These are phyloP conservation scores for Leccinum fallax DNA, from an alignment of 1,284 basidiomycete genomes.

Conservation along the genomic window DNA sequence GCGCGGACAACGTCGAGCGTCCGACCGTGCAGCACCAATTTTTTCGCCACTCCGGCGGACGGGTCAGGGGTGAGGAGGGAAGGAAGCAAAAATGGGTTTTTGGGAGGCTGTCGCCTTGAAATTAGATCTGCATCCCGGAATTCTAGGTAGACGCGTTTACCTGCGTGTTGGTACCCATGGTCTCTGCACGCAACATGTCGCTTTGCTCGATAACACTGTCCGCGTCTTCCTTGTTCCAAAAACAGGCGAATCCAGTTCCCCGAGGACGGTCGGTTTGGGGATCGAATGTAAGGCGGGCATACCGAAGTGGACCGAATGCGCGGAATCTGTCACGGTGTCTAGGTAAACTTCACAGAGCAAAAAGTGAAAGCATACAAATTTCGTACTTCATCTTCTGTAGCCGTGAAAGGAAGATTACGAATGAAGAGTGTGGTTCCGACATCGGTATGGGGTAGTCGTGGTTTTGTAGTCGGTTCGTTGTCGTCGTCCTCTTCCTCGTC, in stretches of 20 bases:
- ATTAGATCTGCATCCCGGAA: background rate
- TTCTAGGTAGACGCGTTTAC: conserved; percentile 25
- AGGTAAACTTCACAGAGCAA: background rate
- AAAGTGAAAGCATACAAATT: conserved; percentile 57
- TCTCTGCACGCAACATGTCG: conserved; percentile 70
- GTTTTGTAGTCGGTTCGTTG: conserved; percentile 52
- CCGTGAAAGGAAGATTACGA: conserved; percentile 91
- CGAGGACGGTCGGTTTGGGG: conserved; percentile 81
- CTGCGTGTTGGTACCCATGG: conserved; percentile 43
- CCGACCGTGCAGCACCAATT: conserved; percentile 89
- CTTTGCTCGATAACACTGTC: conserved; percentile 85
- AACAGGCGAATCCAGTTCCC: conserved; percentile 97
- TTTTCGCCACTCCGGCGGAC: conserved; percentile 81
- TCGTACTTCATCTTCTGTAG: conserved; percentile 88
- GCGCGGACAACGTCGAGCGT: conserved; percentile 91
- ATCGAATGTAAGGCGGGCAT: conserved; percentile 92
- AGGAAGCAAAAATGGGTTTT: conserved; percentile 84
- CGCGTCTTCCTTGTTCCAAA: conserved; percentile 94
- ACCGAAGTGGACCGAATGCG: conserved; percentile 89
- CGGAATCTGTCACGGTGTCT: conserved; percentile 61
- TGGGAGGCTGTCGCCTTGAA: conserved; percentile 49
- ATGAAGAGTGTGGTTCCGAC: conserved; percentile 93
- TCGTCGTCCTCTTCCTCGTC: conserved; percentile 35
- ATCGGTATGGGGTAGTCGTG: conserved; percentile 77
- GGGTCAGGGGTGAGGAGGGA: conserved; percentile 96